phyloP scores from a whole-genome alignment of 495 filamentous ascomycete genomes.

The Parmelia sp. region DNA sequence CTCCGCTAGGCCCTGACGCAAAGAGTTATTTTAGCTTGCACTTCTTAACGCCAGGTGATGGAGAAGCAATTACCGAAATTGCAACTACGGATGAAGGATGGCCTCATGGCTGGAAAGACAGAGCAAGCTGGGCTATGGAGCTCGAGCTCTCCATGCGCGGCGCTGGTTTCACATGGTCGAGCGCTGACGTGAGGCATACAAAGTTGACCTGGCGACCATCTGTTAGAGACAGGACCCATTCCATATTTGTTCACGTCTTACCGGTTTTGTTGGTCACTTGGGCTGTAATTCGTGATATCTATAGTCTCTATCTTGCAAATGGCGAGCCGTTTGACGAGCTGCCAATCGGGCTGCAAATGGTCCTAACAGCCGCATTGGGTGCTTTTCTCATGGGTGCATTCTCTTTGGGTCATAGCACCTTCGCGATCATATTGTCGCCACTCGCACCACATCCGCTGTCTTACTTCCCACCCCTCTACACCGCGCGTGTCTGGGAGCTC shows the following conservation, averaged over 20 bases:
- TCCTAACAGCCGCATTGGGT: constrained; percentile 24
- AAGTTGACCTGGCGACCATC: constrained; percentile 24
- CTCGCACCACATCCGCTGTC: constrained; percentile 26
- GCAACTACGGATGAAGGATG: constrained; percentile 20
- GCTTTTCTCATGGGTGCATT: constrained; percentile 25
- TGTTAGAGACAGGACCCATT: constrained; percentile 19
- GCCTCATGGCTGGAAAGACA: constrained; percentile 20
- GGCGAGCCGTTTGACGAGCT: constrained; percentile 21
- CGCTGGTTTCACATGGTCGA: constrained; percentile 27
- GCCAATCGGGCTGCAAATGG: constrained; percentile 17
- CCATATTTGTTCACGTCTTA: constrained; percentile 22
- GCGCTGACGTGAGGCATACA: constrained; percentile 27
- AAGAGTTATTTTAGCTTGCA: constrained; percentile 23
- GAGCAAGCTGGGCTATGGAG: constrained; percentile 26
- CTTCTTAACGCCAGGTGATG: constrained; percentile 20
- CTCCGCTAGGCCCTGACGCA: constrained; percentile 6
- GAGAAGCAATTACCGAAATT: constrained; percentile 22
- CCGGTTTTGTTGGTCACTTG: constrained; percentile 21
- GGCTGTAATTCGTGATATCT: constrained; percentile 22
- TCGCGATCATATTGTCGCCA: constrained; percentile 25
- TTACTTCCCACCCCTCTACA: constrained; percentile 27
- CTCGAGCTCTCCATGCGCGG: constrained; percentile 26
- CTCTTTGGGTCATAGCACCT: constrained; percentile 21
- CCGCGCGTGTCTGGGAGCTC: constrained; percentile 24
- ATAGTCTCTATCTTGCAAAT: constrained; percentile 9